Evolutionary conservation across 208 protist species (phyloP).

Genomic region (Acanthamoeba healyi): DNA sequence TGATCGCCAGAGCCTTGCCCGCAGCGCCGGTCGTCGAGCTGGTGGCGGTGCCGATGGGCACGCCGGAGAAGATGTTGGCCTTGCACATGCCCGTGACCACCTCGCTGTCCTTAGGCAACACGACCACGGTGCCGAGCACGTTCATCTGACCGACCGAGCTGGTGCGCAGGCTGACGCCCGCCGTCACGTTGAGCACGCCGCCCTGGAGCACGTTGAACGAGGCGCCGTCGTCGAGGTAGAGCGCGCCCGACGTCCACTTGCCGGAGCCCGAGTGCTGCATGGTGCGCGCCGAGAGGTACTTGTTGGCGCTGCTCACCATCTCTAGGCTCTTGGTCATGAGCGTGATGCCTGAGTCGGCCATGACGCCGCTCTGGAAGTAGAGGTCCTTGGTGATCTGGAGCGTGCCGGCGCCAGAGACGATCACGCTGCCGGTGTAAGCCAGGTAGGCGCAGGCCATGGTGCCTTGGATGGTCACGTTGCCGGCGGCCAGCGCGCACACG

Average conservation of each 20-base stretch:
- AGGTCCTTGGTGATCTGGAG: slow-evolving; percentile 63
- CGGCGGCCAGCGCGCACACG: slow-evolving; percentile 46
- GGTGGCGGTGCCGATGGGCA: not conserved
- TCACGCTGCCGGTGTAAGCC: slow-evolving; percentile 20
- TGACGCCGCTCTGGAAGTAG: slow-evolving; percentile 53
- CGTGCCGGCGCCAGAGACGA: slow-evolving; percentile 29
- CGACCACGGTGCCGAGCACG: slow-evolving; percentile 53
- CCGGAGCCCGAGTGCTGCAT: slow-evolving; percentile 57
- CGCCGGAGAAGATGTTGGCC: slow-evolving; percentile 45
- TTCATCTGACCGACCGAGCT: slow-evolving; percentile 2
- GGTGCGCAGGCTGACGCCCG: slow-evolving; percentile 15
- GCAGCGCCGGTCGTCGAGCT: not conserved
- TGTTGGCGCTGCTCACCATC: slow-evolving; percentile 57
- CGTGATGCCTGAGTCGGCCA: slow-evolving; percentile 44
- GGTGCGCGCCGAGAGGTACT: slow-evolving; percentile 60
- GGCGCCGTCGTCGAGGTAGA: slow-evolving; percentile 56
- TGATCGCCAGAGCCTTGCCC: slow-evolving; percentile 30
- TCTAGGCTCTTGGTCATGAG: not conserved
- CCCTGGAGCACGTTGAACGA: slow-evolving; percentile 55
- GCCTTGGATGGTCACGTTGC: slow-evolving; percentile 64
- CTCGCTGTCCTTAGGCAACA: slow-evolving; percentile 32
- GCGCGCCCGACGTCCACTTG: slow-evolving; percentile 65
- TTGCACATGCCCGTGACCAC: not conserved
- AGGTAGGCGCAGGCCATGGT: slow-evolving; percentile 68
- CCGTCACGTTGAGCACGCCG: slow-evolving; percentile 51